Evolutionary conservation across 371 early-diverging fungal species (phyloP).

Genomic region (Lichtheimia corymbifera): DNA sequence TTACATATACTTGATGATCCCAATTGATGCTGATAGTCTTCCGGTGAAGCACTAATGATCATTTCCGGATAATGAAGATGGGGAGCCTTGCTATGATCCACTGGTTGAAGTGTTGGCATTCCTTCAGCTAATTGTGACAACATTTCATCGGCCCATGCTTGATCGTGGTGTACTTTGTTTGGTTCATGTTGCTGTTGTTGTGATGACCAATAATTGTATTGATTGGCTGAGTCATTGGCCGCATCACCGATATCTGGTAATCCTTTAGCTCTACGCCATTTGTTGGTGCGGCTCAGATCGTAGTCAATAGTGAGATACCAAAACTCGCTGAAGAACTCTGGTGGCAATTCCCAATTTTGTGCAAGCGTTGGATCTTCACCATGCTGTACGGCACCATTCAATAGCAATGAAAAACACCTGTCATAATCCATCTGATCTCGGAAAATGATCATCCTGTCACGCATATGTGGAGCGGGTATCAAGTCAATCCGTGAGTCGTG

Average conservation of each 20-base stretch:
- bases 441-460: slow-evolving; percentile 64
- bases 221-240: too few species aligned
- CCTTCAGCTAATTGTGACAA: slow-evolving; percentile 13
- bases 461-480: slow-evolving; percentile 57
- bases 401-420: slow-evolving; percentile 51
- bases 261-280: slow-evolving; percentile 40
- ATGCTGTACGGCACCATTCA: slow-evolving; percentile 52
- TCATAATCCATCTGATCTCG: slow-evolving; percentile 58
- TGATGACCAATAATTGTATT: too few species aligned
- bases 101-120: slow-evolving; percentile 18
- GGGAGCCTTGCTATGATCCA: slow-evolving; percentile 1
- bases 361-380: slow-evolving; percentile 61
- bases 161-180: slow-evolving; percentile 1
- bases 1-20: slow-evolving; percentile 37
- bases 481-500: slow-evolving; percentile 64
- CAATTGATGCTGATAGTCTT: slow-evolving; percentile 14
- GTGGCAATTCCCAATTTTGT: slow-evolving; percentile 59
- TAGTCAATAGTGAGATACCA: slow-evolving; percentile 49
- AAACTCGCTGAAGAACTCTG: slow-evolving; percentile 56
- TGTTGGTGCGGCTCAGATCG: slow-evolving; percentile 35
- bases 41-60: slow-evolving; percentile 9
- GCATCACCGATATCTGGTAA: slow-evolving; percentile 25
- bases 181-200: not conserved
- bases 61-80: slow-evolving; percentile 2
- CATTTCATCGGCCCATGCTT: slow-evolving; percentile 16